Conservation (phyloP, 1,139 yeast genomes). For the Diutina catenulata region DNA sequence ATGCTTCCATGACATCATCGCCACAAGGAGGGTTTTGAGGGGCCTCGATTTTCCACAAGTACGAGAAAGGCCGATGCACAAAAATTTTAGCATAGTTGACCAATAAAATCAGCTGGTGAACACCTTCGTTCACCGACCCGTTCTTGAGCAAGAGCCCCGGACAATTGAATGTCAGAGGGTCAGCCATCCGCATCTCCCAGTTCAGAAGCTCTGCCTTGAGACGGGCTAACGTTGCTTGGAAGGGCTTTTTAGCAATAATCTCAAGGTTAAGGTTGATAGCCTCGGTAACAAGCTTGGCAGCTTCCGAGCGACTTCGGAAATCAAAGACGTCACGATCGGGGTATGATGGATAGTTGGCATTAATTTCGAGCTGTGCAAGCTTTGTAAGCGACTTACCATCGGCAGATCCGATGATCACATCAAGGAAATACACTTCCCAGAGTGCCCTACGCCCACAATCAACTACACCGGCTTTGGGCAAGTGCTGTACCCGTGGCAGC, state of each 20-base stretch:
- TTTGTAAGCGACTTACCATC: slow-evolving; percentile 34
- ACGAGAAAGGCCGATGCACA: slow-evolving; percentile 39
- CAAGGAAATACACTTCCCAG: slow-evolving; percentile 39
- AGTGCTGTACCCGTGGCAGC: slow-evolving; percentile 11
- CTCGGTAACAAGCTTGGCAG: slow-evolving; percentile 35
- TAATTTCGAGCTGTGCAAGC: slow-evolving; percentile 19
- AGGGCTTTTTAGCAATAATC: slow-evolving; percentile 24
- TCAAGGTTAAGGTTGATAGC: slow-evolving; percentile 33
- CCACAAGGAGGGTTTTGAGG: slow-evolving; percentile 30
- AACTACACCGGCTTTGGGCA: slow-evolving; percentile 11
- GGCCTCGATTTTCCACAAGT: slow-evolving; percentile 34
- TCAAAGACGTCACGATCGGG: slow-evolving; percentile 27
- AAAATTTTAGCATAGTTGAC: slow-evolving; percentile 38
- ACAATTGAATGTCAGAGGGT: slow-evolving; percentile 28
- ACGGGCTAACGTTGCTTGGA: slow-evolving; percentile 19
- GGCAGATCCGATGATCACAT: slow-evolving; percentile 38
- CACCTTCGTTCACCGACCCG: slow-evolving; percentile 38
- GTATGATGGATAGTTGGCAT: slow-evolving; percentile 22
- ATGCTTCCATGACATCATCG: slow-evolving; percentile 13
- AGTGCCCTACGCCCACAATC: slow-evolving; percentile 32
- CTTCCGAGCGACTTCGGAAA: slow-evolving; percentile 34
- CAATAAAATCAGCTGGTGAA: slow-evolving; percentile 34
- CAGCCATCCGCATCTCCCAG: slow-evolving; percentile 34
- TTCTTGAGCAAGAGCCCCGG: slow-evolving; percentile 27
- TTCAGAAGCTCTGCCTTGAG: slow-evolving; percentile 34